Conservation (phyloP, 2,329 filamentous ascomycete genomes). For the Xylariaceae sp. region DNA sequence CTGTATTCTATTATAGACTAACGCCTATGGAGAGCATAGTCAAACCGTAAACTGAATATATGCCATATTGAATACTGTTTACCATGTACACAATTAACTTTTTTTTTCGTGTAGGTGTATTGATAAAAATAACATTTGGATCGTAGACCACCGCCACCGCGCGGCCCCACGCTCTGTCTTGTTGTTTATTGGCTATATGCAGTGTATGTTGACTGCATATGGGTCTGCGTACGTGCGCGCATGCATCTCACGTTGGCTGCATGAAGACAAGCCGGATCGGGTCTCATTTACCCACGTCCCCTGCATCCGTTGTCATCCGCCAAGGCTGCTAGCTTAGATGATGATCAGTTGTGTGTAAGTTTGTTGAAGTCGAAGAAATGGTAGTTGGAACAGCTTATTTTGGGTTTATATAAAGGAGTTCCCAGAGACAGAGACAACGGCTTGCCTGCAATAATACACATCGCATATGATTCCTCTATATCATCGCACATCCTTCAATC, state of each 20-base stretch:
- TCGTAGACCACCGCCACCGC: no score
- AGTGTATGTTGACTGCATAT: background rate
- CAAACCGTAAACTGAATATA: no score
- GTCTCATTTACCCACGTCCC: slow-evolving; percentile 13
- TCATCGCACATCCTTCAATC: background rate
- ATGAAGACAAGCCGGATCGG: slow-evolving; percentile 6
- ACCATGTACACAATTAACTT: no score
- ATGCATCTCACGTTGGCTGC: slow-evolving; percentile 12
- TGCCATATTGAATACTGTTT: no score
- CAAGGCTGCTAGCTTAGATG: background rate
- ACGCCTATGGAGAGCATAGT: no score
- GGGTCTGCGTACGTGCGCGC: background rate
- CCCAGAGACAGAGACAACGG: background rate
- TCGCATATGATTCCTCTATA: background rate
- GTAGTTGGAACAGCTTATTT: background rate
- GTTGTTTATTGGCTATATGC: no score
- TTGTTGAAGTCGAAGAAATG: background rate
- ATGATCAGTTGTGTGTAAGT: background rate
- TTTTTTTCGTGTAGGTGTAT: no score
- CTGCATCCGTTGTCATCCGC: slow-evolving; percentile 3
- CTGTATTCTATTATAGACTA: no score
- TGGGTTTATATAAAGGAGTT: slow-evolving; percentile 6
- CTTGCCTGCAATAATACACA: background rate
- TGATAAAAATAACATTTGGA: no score
- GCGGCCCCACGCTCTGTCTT: no score